Percentiles rank a stretch among this genome's conserved stretches.
Conservation (phyloP, 129 eudicot genomes). For the Artemisia tridentata region DNA sequence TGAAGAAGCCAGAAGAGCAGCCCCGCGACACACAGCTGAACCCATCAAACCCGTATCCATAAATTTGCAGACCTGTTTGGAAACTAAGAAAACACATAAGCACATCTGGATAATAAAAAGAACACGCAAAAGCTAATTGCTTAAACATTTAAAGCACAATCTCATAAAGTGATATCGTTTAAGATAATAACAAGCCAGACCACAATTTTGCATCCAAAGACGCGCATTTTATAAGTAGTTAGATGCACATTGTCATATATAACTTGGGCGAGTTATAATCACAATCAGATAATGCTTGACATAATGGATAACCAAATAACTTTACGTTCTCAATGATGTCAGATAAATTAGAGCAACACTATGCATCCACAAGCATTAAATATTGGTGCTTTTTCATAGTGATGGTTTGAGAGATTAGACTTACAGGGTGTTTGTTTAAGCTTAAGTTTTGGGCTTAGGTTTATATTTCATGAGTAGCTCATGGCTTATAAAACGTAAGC, state of each 20-base stretch:
- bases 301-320: too few species aligned
- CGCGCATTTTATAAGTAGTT: too few species aligned
- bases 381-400: background rate
- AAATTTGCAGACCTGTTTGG: slow-evolving; percentile 13
- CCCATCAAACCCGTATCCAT: slow-evolving; percentile 16
- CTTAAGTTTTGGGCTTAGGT: too few species aligned
- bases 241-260: background rate
- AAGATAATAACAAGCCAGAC: too few species aligned
- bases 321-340: too few species aligned
- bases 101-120: background rate
- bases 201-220: too few species aligned
- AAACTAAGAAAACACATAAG: slow-evolving; percentile 13
- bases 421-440: background rate
- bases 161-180: background rate
- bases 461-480: too few species aligned
- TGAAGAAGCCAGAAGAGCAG: slow-evolving; percentile 16
- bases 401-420: background rate
- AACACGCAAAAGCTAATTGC: slow-evolving; percentile 6
- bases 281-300: too few species aligned
- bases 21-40: slow-evolving; percentile 10
- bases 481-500: too few species aligned
- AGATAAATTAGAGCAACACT: background rate
- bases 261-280: too few species aligned
- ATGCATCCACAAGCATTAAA: background rate
- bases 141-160: background rate